A percentile compares a stretch with the other conserved stretches of the same genome.
These are phyloP conservation scores for Fusarium sp. DNA, from an alignment of 2,329 filamentous ascomycete species.

Conservation along the genomic window DNA sequence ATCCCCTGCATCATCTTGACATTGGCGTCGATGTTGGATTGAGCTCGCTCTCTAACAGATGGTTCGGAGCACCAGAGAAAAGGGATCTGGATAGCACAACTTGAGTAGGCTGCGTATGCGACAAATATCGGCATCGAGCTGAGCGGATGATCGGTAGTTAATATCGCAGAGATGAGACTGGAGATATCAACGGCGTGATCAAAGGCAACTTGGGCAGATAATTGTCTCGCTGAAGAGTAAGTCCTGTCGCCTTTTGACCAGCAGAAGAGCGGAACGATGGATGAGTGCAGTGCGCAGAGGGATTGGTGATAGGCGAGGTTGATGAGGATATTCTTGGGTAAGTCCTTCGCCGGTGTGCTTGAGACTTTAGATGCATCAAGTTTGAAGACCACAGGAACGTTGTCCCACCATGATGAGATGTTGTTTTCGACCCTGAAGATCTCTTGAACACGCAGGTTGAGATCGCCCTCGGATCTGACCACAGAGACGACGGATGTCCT, in stretches of 20 bases:
- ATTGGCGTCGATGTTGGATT: not conserved
- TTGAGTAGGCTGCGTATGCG: not conserved
- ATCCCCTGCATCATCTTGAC: not conserved
- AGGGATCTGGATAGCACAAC: not conserved
- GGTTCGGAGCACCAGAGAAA: not conserved
- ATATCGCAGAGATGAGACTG: rapidly evolving
- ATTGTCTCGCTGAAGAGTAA: not conserved
- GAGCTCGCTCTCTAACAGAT: rapidly evolving
- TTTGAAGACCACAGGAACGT: rapidly evolving
- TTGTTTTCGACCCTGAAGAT: not conserved
- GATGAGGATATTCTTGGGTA: not conserved
- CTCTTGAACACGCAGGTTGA: not conserved
- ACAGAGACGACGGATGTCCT: not conserved
- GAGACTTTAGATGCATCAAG: rapidly evolving
- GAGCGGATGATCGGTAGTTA: rapidly evolving
- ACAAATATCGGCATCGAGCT: not conserved
- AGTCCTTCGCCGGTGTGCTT: rapidly evolving
- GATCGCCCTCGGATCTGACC: rapidly evolving
- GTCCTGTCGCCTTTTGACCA: not conserved
- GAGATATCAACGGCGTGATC: not conserved
- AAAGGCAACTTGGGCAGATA: not conserved
- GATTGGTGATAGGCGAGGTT: constrained; percentile 3
- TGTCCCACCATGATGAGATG: not conserved
- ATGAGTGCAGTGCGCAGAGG: not conserved
- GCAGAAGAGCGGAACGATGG: not conserved